These are phyloP conservation scores for Entomortierella chlamydospora DNA, from an alignment of 192 early-diverging fungal species.

Conservation along the genomic window DNA sequence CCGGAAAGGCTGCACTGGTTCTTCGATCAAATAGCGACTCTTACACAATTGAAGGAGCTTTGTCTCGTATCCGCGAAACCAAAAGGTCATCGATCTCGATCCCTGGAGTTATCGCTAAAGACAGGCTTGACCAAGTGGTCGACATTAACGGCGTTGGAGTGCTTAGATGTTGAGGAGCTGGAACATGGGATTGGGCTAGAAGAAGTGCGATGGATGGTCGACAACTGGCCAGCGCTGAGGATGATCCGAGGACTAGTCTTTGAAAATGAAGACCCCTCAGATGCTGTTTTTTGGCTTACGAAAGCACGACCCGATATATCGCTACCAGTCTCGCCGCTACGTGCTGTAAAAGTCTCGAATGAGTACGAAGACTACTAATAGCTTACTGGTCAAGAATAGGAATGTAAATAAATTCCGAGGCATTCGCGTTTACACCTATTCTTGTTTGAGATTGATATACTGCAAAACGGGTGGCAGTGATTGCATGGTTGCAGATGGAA, in stretches of 20 bases:
- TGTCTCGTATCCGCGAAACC: slow-evolving; percentile 6
- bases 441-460: no score
- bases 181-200: slow-evolving; percentile 16
- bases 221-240: slow-evolving; percentile 14
- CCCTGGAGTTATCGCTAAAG: slow-evolving; percentile 2
- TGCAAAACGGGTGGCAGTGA: no score
- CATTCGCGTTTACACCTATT: no score
- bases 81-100: background rate
- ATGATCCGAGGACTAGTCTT: background rate
- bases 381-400: no score
- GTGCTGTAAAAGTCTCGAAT: no score
- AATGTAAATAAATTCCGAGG: no score
- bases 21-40: slow-evolving; percentile 11
- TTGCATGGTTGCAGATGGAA: no score
- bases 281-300: slow-evolving; percentile 1
- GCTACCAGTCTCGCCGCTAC: no score
- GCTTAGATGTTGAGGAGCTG: slow-evolving; percentile 6
- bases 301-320: background rate
- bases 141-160: slow-evolving; percentile 7
- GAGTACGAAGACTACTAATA: no score
- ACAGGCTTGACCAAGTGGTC: slow-evolving; percentile 9
- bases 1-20: slow-evolving; percentile 4
- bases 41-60: slow-evolving; percentile 11
- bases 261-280: slow-evolving; percentile 1
- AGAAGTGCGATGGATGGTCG: slow-evolving; percentile 21